Evolutionary conservation across 2,329 filamentous ascomycete genomes (phyloP).

Genomic region (Phaeosphaeriaceae sp.): DNA sequence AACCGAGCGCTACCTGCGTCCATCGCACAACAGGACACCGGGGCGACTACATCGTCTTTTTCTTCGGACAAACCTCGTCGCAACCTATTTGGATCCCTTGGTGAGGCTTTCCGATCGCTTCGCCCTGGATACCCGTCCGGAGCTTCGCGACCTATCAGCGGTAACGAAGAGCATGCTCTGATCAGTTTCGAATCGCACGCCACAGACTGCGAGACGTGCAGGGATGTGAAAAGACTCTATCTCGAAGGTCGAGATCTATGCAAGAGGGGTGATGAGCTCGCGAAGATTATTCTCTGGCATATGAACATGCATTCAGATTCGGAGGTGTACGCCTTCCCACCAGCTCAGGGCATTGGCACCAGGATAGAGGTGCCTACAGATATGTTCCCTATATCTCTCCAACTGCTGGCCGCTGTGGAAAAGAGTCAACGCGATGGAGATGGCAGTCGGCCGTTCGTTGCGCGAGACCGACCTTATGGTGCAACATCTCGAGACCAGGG

Average conservation of each 20-base stretch:
- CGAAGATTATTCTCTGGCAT: slow-evolving; percentile 25
- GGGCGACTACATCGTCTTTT: neutral
- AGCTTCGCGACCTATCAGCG: slow-evolving; percentile 21
- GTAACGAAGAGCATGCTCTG: slow-evolving; percentile 27
- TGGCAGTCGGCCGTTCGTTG: slow-evolving; percentile 28
- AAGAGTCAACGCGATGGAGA: slow-evolving; percentile 18
- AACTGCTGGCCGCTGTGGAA: slow-evolving; percentile 30
- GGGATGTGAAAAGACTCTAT: slow-evolving; percentile 28
- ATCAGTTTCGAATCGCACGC: slow-evolving; percentile 38
- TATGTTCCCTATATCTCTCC: slow-evolving; percentile 21
- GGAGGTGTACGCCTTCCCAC: slow-evolving; percentile 27
- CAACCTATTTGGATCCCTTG: slow-evolving; percentile 27
- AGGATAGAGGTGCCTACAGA: slow-evolving; percentile 30
- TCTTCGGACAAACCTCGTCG: slow-evolving; percentile 15
- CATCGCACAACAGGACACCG: neutral
- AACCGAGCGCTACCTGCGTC: slow-evolving; percentile 12
- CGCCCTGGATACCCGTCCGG: slow-evolving; percentile 26
- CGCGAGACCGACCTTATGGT: slow-evolving; percentile 20
- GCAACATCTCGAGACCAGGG: slow-evolving; percentile 8
- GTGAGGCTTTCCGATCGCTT: slow-evolving; percentile 32
- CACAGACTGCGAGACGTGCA: slow-evolving; percentile 29
- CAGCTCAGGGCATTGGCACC: slow-evolving; percentile 11
- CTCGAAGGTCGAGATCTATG: slow-evolving; percentile 27
- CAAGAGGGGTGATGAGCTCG: slow-evolving; percentile 26
- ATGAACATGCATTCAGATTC: slow-evolving; percentile 32